phyloP scores from a whole-genome alignment of 2,329 filamentous ascomycete species.

The Xylariaceae sp. region DNA sequence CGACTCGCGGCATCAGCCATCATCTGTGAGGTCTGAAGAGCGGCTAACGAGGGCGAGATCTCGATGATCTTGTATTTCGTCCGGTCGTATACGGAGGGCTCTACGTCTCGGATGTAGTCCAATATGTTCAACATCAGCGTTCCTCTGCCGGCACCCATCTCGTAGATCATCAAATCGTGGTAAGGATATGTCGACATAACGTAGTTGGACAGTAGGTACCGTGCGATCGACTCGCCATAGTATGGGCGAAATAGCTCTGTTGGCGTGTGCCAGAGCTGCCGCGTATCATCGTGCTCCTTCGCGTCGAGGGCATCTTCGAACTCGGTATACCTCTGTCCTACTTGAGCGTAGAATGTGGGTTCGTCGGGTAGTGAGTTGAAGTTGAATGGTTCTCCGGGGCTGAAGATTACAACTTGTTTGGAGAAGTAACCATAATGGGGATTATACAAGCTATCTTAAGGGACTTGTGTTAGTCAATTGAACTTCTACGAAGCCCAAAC shows the following conservation, averaged over 20 bases:
- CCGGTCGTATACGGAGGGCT: constrained; percentile 91
- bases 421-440: constrained; percentile 95
- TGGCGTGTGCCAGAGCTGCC: constrained; percentile 97
- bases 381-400: constrained; percentile 87
- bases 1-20: constrained; percentile 69
- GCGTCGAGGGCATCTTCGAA: constrained; percentile 90
- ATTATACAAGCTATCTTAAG: constrained; percentile 87
- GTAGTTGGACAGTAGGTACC: constrained; percentile 95
- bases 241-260: constrained; percentile 96
- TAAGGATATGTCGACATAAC: constrained; percentile 93
- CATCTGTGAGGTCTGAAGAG: constrained; percentile 76
- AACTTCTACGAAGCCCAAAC: background rate
- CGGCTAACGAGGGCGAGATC: constrained; percentile 83
- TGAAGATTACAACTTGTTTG: constrained; percentile 96
- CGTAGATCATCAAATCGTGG: constrained; percentile 96
- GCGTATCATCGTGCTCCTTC: constrained; percentile 71
- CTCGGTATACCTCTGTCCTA: constrained; percentile 81
- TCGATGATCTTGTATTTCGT: constrained; percentile 97
- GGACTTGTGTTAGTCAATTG: constrained; percentile 16
- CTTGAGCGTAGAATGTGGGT: constrained; percentile 77
- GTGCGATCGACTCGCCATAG: constrained; percentile 96
- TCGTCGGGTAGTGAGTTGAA: constrained; percentile 85
- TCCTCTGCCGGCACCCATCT: constrained; percentile 96
- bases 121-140: constrained; percentile 98
- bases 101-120: constrained; percentile 89